Evolutionary conservation across 2,329 filamentous ascomycete species (phyloP), one percentile per base, ranked within the genome.

Genomic region (Cercospora sesami): DNA sequence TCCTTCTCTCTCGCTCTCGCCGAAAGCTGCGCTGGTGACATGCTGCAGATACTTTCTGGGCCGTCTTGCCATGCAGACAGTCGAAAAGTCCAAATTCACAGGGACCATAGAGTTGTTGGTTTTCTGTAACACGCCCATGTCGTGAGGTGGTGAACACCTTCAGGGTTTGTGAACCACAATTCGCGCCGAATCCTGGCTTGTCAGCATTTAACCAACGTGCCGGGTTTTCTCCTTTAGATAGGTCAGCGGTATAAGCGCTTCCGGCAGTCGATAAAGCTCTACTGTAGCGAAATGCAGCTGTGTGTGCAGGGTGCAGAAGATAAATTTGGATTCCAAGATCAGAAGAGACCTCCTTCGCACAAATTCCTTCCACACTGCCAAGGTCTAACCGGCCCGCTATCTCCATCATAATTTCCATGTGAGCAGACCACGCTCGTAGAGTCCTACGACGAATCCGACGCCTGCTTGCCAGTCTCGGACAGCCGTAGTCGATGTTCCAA

Each of bases 391-490:
- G 42, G 5, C 42, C 45, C 16, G 28, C 23, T 39, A 53, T 51
- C 26, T 30, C 53, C 26, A 59, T 65, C 63, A 70, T 58, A 73
- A 73, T 65, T 73, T 77, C 64, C 80, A 79, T 5, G 80, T 72
- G 65, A 83, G 60, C 0, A 83, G 26, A 0, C 81, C 81, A 36
- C 69, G 74, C 53, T 80, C 80, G 68, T 83, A 83, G 42, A 83
- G 69, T 1, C 81, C 81, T 18, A 69, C 74, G 3, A 81, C 74
- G 12, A 83, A 69, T 0, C 78, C 78, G 0, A 81, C 58, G 0
- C 77, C 77, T 67, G 75, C 77, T 33, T 45, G 64, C 42, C 71
- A 72, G 74, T 83, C 81, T 66, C 81, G 76, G 26, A 79, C 79
- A 9, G 75, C 77, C 10, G 77, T 80, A 36, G 73, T 77, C 23